Evolutionary conservation across 441 rosid species (phyloP).

Genomic region (Isatis lusitanica): DNA sequence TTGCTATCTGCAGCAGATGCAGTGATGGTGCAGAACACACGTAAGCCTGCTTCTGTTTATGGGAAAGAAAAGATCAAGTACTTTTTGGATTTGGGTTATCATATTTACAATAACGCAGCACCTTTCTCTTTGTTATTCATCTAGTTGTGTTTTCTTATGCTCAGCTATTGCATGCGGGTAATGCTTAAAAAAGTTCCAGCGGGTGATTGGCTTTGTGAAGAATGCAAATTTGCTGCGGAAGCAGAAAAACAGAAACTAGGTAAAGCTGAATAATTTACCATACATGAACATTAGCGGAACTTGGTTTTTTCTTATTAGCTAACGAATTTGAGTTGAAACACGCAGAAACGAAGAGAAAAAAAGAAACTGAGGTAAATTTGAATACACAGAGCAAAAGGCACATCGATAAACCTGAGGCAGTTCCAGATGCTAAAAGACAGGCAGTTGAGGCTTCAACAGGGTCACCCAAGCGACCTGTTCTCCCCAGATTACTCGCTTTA

Average conservation of each 20-base stretch:
- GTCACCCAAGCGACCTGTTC: constrained; percentile 58
- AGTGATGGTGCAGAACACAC: constrained; percentile 99
- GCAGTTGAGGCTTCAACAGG: constrained; percentile 60
- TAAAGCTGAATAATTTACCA: constrained; percentile 34
- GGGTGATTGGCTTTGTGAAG: constrained; percentile 97
- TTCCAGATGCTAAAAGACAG: constrained; percentile 55
- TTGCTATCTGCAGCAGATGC: constrained; percentile 94
- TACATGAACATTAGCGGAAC: constrained; percentile 25
- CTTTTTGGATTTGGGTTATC: constrained; percentile 9
- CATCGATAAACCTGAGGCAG: constrained; percentile 53
- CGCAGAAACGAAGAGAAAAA: constrained; percentile 56
- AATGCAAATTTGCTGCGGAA: constrained; percentile 76
- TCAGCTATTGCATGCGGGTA: constrained; percentile 96
- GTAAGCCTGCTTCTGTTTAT: constrained; percentile 49
- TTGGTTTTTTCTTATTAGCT: constrained; percentile 26
- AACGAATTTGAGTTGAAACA: constrained; percentile 36
- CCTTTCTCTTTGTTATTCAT: neutral
- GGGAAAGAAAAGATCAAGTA: neutral
- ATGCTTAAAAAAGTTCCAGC: constrained; percentile 82
- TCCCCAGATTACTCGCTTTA: constrained; percentile 46
- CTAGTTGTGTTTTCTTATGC: constrained; percentile 26
- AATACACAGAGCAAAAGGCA: constrained; percentile 52
- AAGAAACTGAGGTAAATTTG: constrained; percentile 34
- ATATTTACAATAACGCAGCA: constrained; percentile 18
- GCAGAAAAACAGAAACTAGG: constrained; percentile 65